A percentile compares a stretch with the other conserved stretches of the same genome.
Evolutionary conservation across 2,329 filamentous ascomycete species (phyloP).

Genomic region (Fusarium cicatricum): DNA sequence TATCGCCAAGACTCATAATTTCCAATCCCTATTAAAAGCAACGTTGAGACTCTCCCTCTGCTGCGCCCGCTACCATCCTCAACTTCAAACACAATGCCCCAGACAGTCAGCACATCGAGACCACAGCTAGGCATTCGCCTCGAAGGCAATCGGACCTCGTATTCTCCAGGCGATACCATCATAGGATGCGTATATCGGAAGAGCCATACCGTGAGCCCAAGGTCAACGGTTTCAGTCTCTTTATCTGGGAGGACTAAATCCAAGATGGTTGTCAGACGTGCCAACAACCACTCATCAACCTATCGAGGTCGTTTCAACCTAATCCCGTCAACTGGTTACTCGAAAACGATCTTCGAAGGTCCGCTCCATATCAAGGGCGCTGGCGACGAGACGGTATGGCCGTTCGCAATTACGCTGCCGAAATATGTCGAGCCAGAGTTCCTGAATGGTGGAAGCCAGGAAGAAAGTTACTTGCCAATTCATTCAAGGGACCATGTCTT

Average conservation of each 20-base stretch:
- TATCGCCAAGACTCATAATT: too few species aligned
- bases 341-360: slow-evolving; percentile 30
- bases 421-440: slow-evolving; percentile 10
- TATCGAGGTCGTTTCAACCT: slow-evolving; percentile 41
- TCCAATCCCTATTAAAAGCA: too few species aligned
- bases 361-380: slow-evolving; percentile 37
- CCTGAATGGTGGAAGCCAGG: not conserved
- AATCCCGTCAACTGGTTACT: slow-evolving; percentile 13
- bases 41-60: too few species aligned
- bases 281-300: too few species aligned
- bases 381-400: slow-evolving; percentile 33
- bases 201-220: slow-evolving; percentile 29
- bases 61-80: too few species aligned
- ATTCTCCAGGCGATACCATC: slow-evolving; percentile 40
- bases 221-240: slow-evolving; percentile 31
- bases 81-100: too few species aligned
- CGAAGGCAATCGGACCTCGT: not conserved
- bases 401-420: slow-evolving; percentile 43
- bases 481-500: not conserved
- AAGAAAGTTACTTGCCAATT: not conserved
- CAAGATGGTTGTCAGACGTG: slow-evolving; percentile 28
- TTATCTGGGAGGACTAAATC: slow-evolving; percentile 41
- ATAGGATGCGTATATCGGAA: slow-evolving; percentile 38
- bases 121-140: slow-evolving; percentile 18
- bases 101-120: not conserved